A percentile compares a stretch with the other conserved stretches of the same genome.
Evolutionary conservation across 1,284 basidiomycete genomes (phyloP).

Genomic region (Pyrrhoderma lamaoense): DNA sequence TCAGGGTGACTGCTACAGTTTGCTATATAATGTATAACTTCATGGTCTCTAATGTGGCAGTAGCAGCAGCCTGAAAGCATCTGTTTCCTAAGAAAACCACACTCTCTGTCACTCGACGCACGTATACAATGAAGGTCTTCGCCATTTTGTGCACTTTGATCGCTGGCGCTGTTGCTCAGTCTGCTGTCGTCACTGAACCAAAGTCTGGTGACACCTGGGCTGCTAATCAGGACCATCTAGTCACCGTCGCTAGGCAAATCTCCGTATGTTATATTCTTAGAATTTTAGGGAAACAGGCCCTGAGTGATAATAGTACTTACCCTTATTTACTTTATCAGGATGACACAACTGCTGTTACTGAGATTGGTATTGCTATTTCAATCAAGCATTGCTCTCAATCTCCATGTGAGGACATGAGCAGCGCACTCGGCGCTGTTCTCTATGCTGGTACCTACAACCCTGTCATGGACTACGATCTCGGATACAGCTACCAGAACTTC

Average conservation of each 20-base stretch:
- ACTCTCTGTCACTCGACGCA: not conserved
- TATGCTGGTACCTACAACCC: constrained; percentile 41
- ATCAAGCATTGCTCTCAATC: constrained; percentile 29
- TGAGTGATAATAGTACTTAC: constrained; percentile 7
- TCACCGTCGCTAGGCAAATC: constrained; percentile 41
- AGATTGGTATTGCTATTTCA: constrained; percentile 39
- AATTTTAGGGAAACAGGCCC: no score
- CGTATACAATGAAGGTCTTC: constrained; percentile 7
- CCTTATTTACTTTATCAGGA: constrained; percentile 23
- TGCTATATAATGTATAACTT: no score
- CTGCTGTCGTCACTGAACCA: constrained; percentile 33
- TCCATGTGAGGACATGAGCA: constrained; percentile 27
- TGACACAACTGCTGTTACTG: constrained; percentile 30
- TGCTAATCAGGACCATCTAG: constrained; percentile 32
- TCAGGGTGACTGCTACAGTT: no score
- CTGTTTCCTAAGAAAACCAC: no score
- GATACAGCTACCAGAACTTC: constrained; percentile 39
- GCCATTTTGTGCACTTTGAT: constrained; percentile 7
- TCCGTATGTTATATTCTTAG: constrained; percentile 20
- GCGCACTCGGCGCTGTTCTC: constrained; percentile 35
- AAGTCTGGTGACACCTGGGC: constrained; percentile 26
- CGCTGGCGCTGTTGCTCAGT: constrained; percentile 32
- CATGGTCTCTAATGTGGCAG: no score
- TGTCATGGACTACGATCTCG: constrained; percentile 21
- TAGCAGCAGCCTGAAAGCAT: no score